Evolutionary conservation across 2,329 filamentous ascomycete genomes (phyloP), one percentile per base, ranked within the genome.

Genomic region (Diaporthe aspalathi): DNA sequence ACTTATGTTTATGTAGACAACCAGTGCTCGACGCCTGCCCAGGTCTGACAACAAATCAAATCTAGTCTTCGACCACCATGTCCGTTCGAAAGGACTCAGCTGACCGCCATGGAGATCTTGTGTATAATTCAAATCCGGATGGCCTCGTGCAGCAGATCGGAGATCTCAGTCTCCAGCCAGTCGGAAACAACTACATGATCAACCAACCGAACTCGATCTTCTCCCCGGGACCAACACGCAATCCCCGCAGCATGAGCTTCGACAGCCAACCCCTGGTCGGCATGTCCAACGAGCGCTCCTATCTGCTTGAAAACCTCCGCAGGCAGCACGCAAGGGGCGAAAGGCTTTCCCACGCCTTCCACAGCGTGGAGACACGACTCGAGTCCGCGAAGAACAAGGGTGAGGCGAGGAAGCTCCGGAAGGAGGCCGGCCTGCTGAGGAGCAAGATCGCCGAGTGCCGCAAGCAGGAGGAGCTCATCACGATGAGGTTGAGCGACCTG

Each of bases 401-500:
- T 24, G 72, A 75, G 43, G 24, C 32, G 14, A 73, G 72, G 1
- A 75, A 71, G 45, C 70, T 82, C 14, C 80, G 80, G 43, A 88
- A 86, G 72, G 79, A 84, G 49, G 76, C 84, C 5, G 77, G 79
- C 2, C 79, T 83, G 68, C 72, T 88, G 14, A 82, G 78, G 57
- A 79, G 78, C 65, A 83, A 82, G 70, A 81, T 89, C 40, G 76
- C 79, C n/a, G 80, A 84, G 53, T 83, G 81, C 0, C 82, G 83
- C 3, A 80, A 82, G 67, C 84, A 88, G 74, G 84, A 89, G 74
- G 82, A 79, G 67, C 74, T 79, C 20, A 82, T 88, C 8, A 76
- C 85, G 49, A 70, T 79, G 20, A 80, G 86, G 3, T 78, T 90
- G n/a, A 79, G 82, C 16, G 86, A 89, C 70, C 74, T 90, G 17